These are phyloP conservation scores for Rhizomucor pusillus DNA, from an alignment of 371 early-diverging fungal genomes.

Conservation along the genomic window DNA sequence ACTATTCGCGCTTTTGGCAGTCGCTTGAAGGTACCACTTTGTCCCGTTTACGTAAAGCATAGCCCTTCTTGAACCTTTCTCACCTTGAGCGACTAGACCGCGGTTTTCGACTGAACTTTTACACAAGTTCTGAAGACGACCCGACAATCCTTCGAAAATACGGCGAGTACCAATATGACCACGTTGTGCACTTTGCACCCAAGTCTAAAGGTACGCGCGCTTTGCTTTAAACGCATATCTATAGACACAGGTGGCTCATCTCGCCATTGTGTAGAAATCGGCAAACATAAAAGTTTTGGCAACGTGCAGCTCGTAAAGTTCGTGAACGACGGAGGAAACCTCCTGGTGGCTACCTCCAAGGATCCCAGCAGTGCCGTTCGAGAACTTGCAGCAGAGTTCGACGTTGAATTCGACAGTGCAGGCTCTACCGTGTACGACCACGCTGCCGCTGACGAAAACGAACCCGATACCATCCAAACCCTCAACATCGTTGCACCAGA, in stretches of 20 bases:
- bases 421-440: slow-evolving; percentile 72
- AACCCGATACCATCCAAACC: slow-evolving; percentile 40
- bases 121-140: slow-evolving; percentile 33
- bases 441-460: slow-evolving; percentile 35
- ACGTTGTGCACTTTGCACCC: slow-evolving; percentile 73
- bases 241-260: too few relatives aligned
- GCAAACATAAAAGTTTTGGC: slow-evolving; percentile 45
- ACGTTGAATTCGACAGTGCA: slow-evolving; percentile 76
- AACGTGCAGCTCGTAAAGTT: slow-evolving; percentile 74
- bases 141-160: slow-evolving; percentile 23
- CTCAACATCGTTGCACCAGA: slow-evolving; percentile 26
- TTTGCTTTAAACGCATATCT: too few relatives aligned
- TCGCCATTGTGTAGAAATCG: slow-evolving; percentile 16
- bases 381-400: slow-evolving; percentile 84
- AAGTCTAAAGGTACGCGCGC: slow-evolving; percentile 54
- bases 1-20: slow-evolving; percentile 61
- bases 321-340: slow-evolving; percentile 90
- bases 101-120: slow-evolving; percentile 56
- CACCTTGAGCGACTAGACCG: slow-evolving; percentile 69
- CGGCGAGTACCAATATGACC: slow-evolving; percentile 64
- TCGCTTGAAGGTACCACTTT: slow-evolving; percentile 65
- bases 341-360: slow-evolving; percentile 69
- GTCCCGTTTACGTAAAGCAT: too few relatives aligned
- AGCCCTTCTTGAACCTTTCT: too few relatives aligned
- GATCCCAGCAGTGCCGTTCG: slow-evolving; percentile 68